Evolutionary conservation across 192 early-diverging fungal genomes (phyloP).

Genomic region (Backusella circina): DNA sequence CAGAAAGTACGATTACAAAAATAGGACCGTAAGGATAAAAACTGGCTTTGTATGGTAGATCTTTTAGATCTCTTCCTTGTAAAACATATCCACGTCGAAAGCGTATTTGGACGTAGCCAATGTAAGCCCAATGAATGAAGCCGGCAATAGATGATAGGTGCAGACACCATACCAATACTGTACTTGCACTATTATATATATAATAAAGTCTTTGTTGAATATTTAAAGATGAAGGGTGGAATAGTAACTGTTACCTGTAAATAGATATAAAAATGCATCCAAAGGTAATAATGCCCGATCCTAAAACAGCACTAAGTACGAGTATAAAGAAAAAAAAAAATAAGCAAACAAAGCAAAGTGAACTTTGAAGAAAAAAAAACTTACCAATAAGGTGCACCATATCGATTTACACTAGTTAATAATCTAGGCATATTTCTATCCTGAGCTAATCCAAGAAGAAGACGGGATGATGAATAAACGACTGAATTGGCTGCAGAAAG

Average conservation of each 20-base stretch:
- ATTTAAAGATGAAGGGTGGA: not conserved
- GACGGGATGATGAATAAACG: conserved; percentile 76
- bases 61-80: conserved; percentile 57
- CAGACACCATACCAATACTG: not conserved
- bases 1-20: conserved; percentile 53
- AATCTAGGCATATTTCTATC: conserved; percentile 69
- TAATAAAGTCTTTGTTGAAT: too few relatives aligned
- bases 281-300: conserved; percentile 49
- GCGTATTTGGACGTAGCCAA: conserved; percentile 73
- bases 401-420: conserved; percentile 50
- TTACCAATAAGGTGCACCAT: conserved; percentile 48
- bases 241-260: conserved; percentile 11
- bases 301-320: conserved; percentile 34
- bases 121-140: conserved; percentile 75
- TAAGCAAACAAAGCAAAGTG: not conserved
- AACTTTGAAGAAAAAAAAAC: not conserved
- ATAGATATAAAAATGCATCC: conserved; percentile 51
- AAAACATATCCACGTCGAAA: conserved; percentile 71
- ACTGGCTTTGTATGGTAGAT: conserved; percentile 64
- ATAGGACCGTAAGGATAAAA: conserved; percentile 67
- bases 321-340: not conserved
- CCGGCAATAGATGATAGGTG: conserved; percentile 49
- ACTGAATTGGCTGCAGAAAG: conserved; percentile 74
- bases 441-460: conserved; percentile 67
- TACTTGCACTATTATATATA: conserved; percentile 75